Base-by-base conservation (phyloP, 2,329 filamentous ascomycete genomes). In the Periconia sp. region DNA sequence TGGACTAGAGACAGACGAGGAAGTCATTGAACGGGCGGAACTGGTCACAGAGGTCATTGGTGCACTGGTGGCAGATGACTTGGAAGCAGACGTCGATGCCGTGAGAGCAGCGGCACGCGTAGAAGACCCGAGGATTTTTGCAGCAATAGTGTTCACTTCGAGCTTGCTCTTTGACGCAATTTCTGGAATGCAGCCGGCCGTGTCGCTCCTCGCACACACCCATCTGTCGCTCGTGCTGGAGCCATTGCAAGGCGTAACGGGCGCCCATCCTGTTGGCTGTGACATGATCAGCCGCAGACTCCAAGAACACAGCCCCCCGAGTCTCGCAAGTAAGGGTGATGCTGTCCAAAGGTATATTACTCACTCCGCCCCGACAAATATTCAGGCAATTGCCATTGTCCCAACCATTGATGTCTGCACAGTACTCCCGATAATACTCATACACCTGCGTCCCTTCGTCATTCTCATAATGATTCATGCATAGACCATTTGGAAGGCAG, bases 401-500 rank as follows among this genome's bases (percentile, higher is more conserved):
- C 32, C 32, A 36, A n/a, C n/a, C n/a, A n/a, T 42, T 24, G n/a
- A 18, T 17, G n/a, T 33, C 13, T 7, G 40, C 36, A 19, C 40
- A 42, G 16, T 30, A 35, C 15, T 33, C 18, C 31, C 32, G 16
- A 11, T n/a, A 33, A 10, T 24, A 42, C 4, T 11, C 17, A 12
- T 17, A 21, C 7, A 8, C 17, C n/a, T 30, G 13, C 15, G 28
- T 34, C 8, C 24, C 32, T 15, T 8, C 17, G 5, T 36, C 32
- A 24, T 17, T 28, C 6, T 2, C 17, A 3, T 9, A 16, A 7
- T 29, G 16, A 16, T 42, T 42, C 18, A 36, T 32, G 25, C 40
- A 42, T 21, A 42, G 18, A n/a, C 40, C 40, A 23, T 42, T 42
- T 10, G 32, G 25, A 11, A 42, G 25, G 15, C 40, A 42, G 5